phyloP scores from a whole-genome alignment of 371 early-diverging fungal species.

The Smittium mucronatum region DNA sequence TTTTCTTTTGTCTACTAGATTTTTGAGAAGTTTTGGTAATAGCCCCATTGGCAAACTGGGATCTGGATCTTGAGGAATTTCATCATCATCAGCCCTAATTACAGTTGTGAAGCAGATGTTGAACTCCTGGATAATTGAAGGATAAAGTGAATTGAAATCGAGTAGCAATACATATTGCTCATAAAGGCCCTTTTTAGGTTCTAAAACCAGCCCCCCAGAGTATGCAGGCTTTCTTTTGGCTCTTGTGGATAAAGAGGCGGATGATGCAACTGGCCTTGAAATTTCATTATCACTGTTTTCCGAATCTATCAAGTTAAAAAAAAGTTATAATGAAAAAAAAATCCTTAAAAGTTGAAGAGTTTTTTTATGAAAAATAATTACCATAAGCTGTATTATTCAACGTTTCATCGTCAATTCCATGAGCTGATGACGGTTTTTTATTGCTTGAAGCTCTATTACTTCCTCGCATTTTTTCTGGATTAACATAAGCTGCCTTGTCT shows the following conservation, averaged over 20 bases:
- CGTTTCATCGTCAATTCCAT: neutral
- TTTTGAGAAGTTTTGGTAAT: constrained; percentile 81
- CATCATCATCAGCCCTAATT: constrained; percentile 45
- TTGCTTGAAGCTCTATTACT: too few species aligned
- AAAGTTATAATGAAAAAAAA: too few species aligned
- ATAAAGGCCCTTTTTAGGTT: constrained; percentile 96
- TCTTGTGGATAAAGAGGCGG: constrained; percentile 6
- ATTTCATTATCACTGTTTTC: neutral
- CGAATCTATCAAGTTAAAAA: neutral
- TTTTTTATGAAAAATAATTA: too few species aligned
- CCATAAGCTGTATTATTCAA: neutral
- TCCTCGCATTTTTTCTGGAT: too few species aligned
- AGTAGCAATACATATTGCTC: constrained; percentile 90
- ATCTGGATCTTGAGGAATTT: constrained; percentile 67
- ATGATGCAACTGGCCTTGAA: neutral
- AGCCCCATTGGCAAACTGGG: constrained; percentile 54
- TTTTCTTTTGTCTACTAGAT: constrained; percentile 81
- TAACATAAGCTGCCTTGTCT: constrained; percentile 51
- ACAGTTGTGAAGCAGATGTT: constrained; percentile 99
- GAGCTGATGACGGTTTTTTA: too few species aligned
- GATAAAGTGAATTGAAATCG: constrained; percentile 99
- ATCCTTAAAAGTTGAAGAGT: too few species aligned
- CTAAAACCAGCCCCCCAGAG: constrained; percentile 96
- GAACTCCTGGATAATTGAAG: constrained; percentile 99
- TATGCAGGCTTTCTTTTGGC: constrained; percentile 83